Evolutionary conservation across 2,329 filamentous ascomycete genomes (phyloP).

Genomic region (Xylogone sp.): DNA sequence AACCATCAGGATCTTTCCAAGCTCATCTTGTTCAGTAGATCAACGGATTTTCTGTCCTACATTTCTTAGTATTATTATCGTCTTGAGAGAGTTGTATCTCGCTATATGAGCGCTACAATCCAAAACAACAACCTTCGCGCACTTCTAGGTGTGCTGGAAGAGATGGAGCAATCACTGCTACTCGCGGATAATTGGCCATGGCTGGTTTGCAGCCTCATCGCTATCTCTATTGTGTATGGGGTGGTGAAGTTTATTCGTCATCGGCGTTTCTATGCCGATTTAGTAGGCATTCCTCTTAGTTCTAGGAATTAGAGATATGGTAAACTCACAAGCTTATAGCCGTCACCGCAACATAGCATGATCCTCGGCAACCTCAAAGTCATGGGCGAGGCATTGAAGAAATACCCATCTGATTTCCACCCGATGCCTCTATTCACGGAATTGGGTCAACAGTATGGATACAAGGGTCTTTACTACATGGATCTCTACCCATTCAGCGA

Average conservation of each 20-base stretch:
- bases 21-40: too few species aligned
- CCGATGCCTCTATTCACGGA: slow-evolving; percentile 9
- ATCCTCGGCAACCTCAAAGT: slow-evolving; percentile 13
- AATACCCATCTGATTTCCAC: slow-evolving; percentile 11
- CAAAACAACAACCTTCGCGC: background rate
- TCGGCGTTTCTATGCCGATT: background rate
- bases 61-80: too few species aligned
- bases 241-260: background rate
- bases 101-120: too few species aligned
- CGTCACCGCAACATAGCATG: slow-evolving; percentile 11
- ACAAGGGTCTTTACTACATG: slow-evolving; percentile 15
- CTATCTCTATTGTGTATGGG: background rate
- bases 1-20: too few species aligned
- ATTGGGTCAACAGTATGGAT: slow-evolving; percentile 10
- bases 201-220: background rate
- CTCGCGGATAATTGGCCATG: background rate
- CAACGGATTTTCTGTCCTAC: too few species aligned
- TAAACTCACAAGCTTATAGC: slow-evolving; percentile 6
- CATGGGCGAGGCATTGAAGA: slow-evolving; percentile 10
- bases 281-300: background rate
- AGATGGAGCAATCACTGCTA: background rate
- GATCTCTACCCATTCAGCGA: slow-evolving; percentile 15
- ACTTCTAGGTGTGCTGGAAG: background rate
- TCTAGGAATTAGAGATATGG: background rate
- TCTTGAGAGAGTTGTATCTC: too few species aligned